phyloP scores from a whole-genome alignment of 352 stramenopile genomes.

The Nothophytophthora sp. region DNA sequence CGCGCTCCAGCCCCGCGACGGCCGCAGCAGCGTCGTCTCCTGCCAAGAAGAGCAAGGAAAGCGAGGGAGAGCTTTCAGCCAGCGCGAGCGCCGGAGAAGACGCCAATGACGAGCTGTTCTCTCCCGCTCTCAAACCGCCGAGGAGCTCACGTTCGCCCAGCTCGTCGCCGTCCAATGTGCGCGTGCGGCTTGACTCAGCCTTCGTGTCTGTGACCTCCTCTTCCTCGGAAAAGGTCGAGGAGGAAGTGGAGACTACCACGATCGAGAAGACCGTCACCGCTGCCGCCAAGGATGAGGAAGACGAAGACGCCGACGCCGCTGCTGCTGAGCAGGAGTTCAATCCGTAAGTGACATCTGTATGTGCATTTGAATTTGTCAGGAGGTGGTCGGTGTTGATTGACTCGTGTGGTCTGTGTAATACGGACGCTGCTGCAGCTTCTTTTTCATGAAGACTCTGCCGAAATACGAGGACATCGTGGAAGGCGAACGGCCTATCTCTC shows the following conservation, averaged over 20 bases:
- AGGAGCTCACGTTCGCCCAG: slow-evolving; percentile 35
- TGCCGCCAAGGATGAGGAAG: slow-evolving; percentile 23
- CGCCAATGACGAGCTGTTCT: slow-evolving; percentile 69
- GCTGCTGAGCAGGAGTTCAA: slow-evolving; percentile 73
- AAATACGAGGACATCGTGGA: slow-evolving; percentile 77
- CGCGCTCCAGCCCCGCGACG: slow-evolving; percentile 2
- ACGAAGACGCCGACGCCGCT: slow-evolving; percentile 43
- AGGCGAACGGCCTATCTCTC: slow-evolving; percentile 45
- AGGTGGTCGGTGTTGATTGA: slow-evolving; percentile 2
- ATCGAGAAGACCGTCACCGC: slow-evolving; percentile 11
- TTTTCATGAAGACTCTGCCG: slow-evolving; percentile 86
- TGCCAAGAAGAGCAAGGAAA: slow-evolving; percentile 12
- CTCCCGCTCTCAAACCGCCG: slow-evolving; percentile 64
- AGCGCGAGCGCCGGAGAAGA: slow-evolving; percentile 25
- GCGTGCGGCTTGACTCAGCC: slow-evolving; percentile 32
- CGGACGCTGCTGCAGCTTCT: slow-evolving; percentile 60
- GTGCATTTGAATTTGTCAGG: background rate
- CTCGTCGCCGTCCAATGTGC: slow-evolving; percentile 34
- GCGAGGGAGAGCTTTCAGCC: slow-evolving; percentile 2
- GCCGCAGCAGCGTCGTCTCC: slow-evolving; percentile 3
- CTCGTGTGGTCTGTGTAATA: slow-evolving; percentile 1
- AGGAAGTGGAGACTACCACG: slow-evolving; percentile 24
- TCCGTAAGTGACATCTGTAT: slow-evolving; percentile 42
- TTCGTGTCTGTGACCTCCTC: slow-evolving; percentile 17
- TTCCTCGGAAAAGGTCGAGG: slow-evolving; percentile 29